Conservation (phyloP, 129 eudicot genomes). For the sunflower (Helianthus annuus) region HanXRQr2.0-SUNRISE NC_035445.2:26480253-26480752, state of each 20-base stretch:
- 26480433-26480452: no score
- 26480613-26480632: not conserved
- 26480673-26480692: constrained; percentile 3
- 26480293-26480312: no score
- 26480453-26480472: not conserved
- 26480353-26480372: no score
- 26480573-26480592: constrained; percentile 8
- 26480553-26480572: constrained; percentile 6
- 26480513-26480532: not conserved
- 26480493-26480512: no score
- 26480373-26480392: no score
- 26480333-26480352: no score
- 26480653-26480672: not conserved
- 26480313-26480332: no score
- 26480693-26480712: not conserved
- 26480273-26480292: no score
- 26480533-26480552: not conserved
- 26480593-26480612: no score
- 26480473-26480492: not conserved
- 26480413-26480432: no score
- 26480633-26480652: constrained; percentile 6
- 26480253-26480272: no score
- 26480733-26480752: constrained; percentile 2
- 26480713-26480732: constrained; percentile 8
- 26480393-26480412: no score